phyloP scores from a whole-genome alignment of 1,284 basidiomycete genomes.

The Termitomyces sp. region DNA sequence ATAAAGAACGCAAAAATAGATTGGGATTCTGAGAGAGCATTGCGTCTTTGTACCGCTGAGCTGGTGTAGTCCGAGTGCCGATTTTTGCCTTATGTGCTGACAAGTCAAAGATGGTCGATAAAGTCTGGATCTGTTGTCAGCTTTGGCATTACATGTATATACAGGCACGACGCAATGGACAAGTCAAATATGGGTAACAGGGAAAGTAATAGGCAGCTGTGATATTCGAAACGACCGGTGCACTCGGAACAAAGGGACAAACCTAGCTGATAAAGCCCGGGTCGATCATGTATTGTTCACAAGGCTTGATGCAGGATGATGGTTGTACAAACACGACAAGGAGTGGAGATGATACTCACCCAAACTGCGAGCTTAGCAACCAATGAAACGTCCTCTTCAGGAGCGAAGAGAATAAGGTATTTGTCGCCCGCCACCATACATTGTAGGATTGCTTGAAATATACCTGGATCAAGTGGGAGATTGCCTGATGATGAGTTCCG shows the following conservation, averaged over 20 bases:
- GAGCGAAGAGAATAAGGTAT: conserved; percentile 56
- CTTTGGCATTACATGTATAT: background rate
- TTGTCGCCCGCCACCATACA: conserved; percentile 57
- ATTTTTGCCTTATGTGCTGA: conserved; percentile 54
- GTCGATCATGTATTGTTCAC: background rate
- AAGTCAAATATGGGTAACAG: background rate
- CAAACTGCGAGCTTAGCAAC: conserved; percentile 49
- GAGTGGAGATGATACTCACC: conserved; percentile 41
- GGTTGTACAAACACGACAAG: background rate
- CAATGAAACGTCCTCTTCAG: conserved; percentile 54
- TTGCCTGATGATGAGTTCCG: conserved; percentile 33
- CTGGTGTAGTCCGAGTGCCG: conserved; percentile 23
- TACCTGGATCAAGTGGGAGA: conserved; percentile 55
- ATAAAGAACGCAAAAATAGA: conserved; percentile 51
- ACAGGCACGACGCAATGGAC: background rate
- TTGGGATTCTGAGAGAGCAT: conserved; percentile 22
- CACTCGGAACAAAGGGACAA: background rate
- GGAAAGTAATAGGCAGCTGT: background rate
- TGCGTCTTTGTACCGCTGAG: conserved; percentile 9
- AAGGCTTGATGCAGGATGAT: background rate
- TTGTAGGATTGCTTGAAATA: conserved; percentile 62
- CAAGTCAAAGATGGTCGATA: conserved; percentile 55
- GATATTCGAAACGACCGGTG: background rate
- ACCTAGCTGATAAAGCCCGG: background rate
- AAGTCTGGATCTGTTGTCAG: conserved; percentile 35